A percentile compares a stretch with the other conserved stretches of the same genome.
phyloP scores from a whole-genome alignment of 2,329 filamentous ascomycete genomes.

The Fusarium burgessii region DNA sequence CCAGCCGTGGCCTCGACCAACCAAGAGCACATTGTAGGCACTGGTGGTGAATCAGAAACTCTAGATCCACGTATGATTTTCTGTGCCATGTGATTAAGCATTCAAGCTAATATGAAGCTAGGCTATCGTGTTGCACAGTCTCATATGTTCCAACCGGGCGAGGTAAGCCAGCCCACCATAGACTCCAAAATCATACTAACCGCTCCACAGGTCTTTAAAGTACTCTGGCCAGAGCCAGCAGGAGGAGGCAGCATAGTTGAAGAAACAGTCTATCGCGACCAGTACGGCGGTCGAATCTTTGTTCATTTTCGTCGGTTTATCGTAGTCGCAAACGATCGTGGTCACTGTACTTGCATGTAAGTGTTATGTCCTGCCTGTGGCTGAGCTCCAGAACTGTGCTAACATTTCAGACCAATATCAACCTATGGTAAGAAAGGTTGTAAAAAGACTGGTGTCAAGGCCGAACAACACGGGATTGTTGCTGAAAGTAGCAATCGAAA shows the following conservation, averaged over 20 bases:
- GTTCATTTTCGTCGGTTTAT: constrained; percentile 67
- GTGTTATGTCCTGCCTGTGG: constrained; percentile 32
- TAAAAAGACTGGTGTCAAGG: constrained; percentile 64
- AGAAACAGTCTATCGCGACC: constrained; percentile 51
- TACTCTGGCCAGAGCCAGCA: constrained; percentile 67
- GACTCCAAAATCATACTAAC: not conserved
- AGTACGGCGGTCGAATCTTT: constrained; percentile 57
- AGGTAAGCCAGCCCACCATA: constrained; percentile 46
- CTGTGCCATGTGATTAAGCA: no score
- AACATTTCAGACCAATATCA: constrained; percentile 61
- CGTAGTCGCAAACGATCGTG: constrained; percentile 63
- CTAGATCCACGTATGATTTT: constrained; percentile 54
- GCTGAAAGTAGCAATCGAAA: constrained; percentile 51
- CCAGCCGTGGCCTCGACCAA: constrained; percentile 33
- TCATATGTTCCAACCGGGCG: constrained; percentile 55
- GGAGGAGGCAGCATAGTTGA: constrained; percentile 51
- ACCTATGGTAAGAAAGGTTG: constrained; percentile 67
- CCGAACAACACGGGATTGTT: constrained; percentile 66
- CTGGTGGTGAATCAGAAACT: constrained; percentile 39
- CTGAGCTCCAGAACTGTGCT: constrained; percentile 5
- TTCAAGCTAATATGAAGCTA: constrained; percentile 42
- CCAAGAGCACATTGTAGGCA: constrained; percentile 34
- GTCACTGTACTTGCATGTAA: constrained; percentile 69
- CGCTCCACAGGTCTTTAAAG: constrained; percentile 63
- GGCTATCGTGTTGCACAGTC: constrained; percentile 56